Evolutionary conservation across 768 basidiomycete genomes (phyloP).

Genomic region (Auricularia sp.): DNA sequence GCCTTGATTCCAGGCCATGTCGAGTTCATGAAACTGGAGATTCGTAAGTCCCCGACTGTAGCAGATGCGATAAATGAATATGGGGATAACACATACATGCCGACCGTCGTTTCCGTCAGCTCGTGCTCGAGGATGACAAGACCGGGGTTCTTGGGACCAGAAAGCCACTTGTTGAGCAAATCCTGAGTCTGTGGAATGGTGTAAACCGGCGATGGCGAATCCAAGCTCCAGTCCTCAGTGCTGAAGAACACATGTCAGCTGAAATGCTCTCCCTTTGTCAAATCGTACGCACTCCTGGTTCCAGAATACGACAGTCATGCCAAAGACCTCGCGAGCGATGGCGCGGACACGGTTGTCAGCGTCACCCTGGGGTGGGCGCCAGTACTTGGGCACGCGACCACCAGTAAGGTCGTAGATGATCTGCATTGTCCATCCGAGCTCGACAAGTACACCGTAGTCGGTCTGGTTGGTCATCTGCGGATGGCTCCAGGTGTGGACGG

Average conservation of each 20-base stretch:
- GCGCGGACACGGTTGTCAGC: slow-evolving; percentile 74
- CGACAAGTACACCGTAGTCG: slow-evolving; percentile 61
- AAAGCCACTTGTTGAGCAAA: slow-evolving; percentile 35
- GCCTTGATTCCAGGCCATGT: slow-evolving; percentile 50
- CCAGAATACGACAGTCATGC: slow-evolving; percentile 74
- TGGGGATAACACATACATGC: slow-evolving; percentile 19
- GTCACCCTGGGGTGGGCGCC: slow-evolving; percentile 84
- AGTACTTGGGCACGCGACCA: slow-evolving; percentile 66
- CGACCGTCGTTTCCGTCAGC: slow-evolving; percentile 45
- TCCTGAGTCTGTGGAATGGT: slow-evolving; percentile 28
- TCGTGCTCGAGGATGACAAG: slow-evolving; percentile 84
- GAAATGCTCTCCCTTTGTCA: not conserved
- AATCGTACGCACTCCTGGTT: slow-evolving; percentile 61
- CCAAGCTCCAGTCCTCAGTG: slow-evolving; percentile 56
- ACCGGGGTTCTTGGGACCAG: slow-evolving; percentile 55
- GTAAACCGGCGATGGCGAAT: slow-evolving; percentile 33
- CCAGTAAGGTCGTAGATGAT: slow-evolving; percentile 73
- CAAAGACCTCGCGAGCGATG: slow-evolving; percentile 82
- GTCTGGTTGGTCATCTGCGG: slow-evolving; percentile 72
- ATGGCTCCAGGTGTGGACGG: slow-evolving; percentile 58
- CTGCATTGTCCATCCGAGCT: slow-evolving; percentile 76
- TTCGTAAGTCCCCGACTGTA: too few relatives aligned
- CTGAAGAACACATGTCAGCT: not conserved
- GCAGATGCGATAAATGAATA: too few relatives aligned
- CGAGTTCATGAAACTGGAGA: slow-evolving; percentile 39